Percentiles rank a stretch among this genome's conserved stretches.
These are phyloP conservation scores for Xerocomellus dryophilus DNA, from an alignment of 768 basidiomycete species.

Conservation along the genomic window DNA sequence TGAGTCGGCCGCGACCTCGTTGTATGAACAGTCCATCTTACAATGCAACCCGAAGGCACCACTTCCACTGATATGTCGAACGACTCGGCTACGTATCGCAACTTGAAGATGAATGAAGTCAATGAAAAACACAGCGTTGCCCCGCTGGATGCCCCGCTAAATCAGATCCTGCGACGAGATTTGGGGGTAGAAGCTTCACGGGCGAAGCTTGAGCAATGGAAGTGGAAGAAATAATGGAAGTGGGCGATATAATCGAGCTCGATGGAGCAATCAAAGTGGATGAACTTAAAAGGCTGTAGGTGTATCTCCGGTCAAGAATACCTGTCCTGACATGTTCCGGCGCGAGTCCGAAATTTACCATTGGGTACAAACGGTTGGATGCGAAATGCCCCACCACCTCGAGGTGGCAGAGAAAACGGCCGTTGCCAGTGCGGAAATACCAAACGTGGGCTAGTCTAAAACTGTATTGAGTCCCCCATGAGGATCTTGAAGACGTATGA, in stretches of 20 bases:
- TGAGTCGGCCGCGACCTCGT: too few species aligned
- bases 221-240: neutral
- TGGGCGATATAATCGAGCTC: neutral
- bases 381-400: neutral
- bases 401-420: neutral
- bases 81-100: neutral
- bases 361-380: neutral
- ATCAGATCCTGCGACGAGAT: neutral
- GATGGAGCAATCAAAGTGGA: neutral
- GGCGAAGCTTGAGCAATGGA: neutral
- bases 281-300: neutral
- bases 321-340: too few species aligned
- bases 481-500: neutral
- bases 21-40: neutral
- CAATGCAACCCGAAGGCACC: slow-evolving; percentile 4
- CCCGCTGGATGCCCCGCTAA: too few species aligned
- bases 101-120: neutral
- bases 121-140: neutral
- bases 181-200: neutral
- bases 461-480: neutral
- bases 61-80: neutral
- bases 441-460: neutral
- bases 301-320: neutral
- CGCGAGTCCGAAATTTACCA: neutral
- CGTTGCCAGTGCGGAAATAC: neutral